Percentiles rank a stretch among this genome's conserved stretches.
Conservation (phyloP, 257 asterid genomes). For the Eustoma russellianum region DNA sequence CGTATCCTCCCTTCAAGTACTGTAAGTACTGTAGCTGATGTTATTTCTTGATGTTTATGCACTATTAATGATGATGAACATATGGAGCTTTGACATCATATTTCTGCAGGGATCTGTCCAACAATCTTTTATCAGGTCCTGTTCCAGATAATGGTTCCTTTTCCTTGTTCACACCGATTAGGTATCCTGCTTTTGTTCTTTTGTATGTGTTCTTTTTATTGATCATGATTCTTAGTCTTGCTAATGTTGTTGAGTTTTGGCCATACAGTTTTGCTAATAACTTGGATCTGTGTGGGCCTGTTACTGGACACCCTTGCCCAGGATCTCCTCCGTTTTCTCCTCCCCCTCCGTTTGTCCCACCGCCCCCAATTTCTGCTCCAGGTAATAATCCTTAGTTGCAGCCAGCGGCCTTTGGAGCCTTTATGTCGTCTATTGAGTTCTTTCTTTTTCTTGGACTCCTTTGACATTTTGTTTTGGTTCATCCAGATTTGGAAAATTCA, state of each 20-base stretch:
- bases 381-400: slow-evolving; percentile 34
- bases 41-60: not conserved
- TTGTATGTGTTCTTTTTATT: slow-evolving; percentile 3
- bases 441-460: too few species aligned
- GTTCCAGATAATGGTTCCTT: slow-evolving; percentile 98
- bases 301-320: slow-evolving; percentile 95
- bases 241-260: slow-evolving; percentile 13
- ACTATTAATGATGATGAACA: not conserved
- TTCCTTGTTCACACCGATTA: slow-evolving; percentile 90
- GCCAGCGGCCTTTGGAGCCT: not conserved
- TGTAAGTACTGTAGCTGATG: slow-evolving; percentile 48
- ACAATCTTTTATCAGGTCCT: slow-evolving; percentile 75
- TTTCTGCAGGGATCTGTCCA: slow-evolving; percentile 75
- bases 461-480: too few species aligned
- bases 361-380: slow-evolving; percentile 72
- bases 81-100: slow-evolving; percentile 7
- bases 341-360: slow-evolving; percentile 95
- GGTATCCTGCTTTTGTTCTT: slow-evolving; percentile 33
- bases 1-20: slow-evolving; percentile 77
- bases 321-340: slow-evolving; percentile 99
- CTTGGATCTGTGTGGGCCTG: slow-evolving; percentile 88
- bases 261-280: slow-evolving; percentile 84
- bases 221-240: slow-evolving; percentile 7
- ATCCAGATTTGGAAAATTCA: too few species aligned
- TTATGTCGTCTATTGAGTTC: not conserved